Evolutionary conservation across 768 basidiomycete species (phyloP).

Genomic region (Auricularia sp.): DNA sequence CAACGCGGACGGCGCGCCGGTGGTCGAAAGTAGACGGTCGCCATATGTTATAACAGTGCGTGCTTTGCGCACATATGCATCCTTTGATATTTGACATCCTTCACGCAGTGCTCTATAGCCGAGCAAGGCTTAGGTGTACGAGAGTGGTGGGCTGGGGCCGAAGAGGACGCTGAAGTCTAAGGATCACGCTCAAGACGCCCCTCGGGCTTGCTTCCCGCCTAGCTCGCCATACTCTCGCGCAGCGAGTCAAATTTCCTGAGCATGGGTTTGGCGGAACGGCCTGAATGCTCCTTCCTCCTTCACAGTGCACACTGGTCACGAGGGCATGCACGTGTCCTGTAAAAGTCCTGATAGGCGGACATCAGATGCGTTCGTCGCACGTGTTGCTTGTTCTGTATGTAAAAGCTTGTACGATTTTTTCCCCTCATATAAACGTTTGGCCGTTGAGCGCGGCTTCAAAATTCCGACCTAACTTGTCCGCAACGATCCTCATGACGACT

Average conservation of each 20-base stretch:
- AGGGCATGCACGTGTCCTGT: neutral
- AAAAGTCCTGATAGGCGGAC: neutral
- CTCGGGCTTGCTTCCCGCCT: no score
- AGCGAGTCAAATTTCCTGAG: no score
- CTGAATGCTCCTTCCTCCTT: no score
- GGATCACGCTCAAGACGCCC: neutral
- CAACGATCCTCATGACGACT: neutral
- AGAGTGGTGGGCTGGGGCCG: slow-evolving; percentile 11
- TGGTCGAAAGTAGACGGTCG: slow-evolving; percentile 37
- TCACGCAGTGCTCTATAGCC: slow-evolving; percentile 59
- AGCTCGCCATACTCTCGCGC: no score
- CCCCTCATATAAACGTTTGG: neutral
- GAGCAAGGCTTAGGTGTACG: slow-evolving; percentile 63
- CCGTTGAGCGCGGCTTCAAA: neutral
- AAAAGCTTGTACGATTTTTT: neutral
- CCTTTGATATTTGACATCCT: neutral
- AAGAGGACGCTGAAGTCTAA: neutral
- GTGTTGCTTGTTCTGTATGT: neutral
- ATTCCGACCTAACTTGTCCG: neutral
- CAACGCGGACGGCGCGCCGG: slow-evolving; percentile 52
- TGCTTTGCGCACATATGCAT: slow-evolving; percentile 2
- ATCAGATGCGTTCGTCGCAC: neutral
- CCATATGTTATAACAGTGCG: slow-evolving; percentile 66
- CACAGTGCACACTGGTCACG: no score
- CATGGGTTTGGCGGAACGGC: no score